Conservation (phyloP, 495 filamentous ascomycete species). For the Daldinia concentrica region DNA sequence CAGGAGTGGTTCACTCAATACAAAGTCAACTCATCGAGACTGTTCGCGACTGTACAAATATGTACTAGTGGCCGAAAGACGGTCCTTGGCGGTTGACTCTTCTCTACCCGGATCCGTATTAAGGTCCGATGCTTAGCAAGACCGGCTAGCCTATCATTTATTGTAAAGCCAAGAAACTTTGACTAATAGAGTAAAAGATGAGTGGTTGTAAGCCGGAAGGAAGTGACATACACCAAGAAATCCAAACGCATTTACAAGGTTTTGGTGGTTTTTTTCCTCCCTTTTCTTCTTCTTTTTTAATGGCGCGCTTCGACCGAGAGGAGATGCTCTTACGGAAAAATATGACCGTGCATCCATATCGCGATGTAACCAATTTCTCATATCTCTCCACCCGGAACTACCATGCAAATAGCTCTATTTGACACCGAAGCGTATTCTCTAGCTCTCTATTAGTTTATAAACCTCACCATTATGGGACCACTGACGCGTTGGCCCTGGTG, state of each 20-base stretch:
- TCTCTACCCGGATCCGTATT: slow-evolving; percentile 3
- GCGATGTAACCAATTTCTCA: background rate
- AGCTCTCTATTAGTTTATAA: background rate
- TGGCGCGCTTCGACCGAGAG: background rate
- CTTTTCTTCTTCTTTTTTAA: background rate
- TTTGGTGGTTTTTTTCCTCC: too few relatives aligned
- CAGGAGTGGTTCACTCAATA: background rate
- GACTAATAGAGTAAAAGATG: background rate
- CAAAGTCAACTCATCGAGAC: background rate
- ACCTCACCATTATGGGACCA: background rate
- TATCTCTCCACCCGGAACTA: slow-evolving; percentile 1
- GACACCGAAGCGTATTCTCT: background rate
- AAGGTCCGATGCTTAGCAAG: background rate
- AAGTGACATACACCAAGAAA: background rate
- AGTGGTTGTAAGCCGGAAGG: background rate
- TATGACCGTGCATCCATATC: background rate
- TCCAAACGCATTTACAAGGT: background rate
- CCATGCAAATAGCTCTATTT: background rate
- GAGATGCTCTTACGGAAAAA: background rate
- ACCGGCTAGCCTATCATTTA: slow-evolving; percentile 8
- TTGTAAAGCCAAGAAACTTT: background rate
- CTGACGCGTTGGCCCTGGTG: background rate
- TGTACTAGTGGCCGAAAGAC: background rate
- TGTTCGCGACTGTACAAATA: background rate
- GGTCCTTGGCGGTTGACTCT: background rate